Evolutionary conservation across 75 land plant species (phyloP).

Genomic region (Picea sitchensis): DNA sequence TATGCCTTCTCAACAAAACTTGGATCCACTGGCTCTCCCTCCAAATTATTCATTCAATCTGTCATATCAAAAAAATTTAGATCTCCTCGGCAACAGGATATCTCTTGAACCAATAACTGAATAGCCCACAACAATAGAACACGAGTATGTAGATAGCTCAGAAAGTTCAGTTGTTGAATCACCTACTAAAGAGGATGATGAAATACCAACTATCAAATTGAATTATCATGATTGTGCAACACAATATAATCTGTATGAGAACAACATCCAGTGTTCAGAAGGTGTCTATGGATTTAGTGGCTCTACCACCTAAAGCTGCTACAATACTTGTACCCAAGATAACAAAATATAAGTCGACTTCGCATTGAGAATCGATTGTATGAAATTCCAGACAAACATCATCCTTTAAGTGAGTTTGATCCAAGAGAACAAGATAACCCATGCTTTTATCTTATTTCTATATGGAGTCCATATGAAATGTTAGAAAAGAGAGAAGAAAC

Average conservation of each 20-base stretch:
- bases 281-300: too few species aligned
- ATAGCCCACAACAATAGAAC: slow-evolving; percentile 74
- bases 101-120: slow-evolving; percentile 67
- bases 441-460: too few species aligned
- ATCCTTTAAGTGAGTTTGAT: too few species aligned
- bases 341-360: slow-evolving; percentile 79
- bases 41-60: background rate
- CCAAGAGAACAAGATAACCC: too few species aligned
- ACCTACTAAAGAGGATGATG: slow-evolving; percentile 47
- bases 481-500: too few species aligned
- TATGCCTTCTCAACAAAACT: background rate
- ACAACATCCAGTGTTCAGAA: slow-evolving; percentile 30
- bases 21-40: too few species aligned
- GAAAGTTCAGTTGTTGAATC: slow-evolving; percentile 57
- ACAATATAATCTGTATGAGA: slow-evolving; percentile 33
- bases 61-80: background rate
- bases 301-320: too few species aligned
- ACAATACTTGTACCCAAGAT: too few species aligned
- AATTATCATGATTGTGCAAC: slow-evolving; percentile 34
- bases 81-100: background rate
- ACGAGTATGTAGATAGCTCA: slow-evolving; percentile 25
- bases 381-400: too few species aligned
- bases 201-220: slow-evolving; percentile 53
- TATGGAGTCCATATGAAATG: too few species aligned
- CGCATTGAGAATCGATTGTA: slow-evolving; percentile 96